Base-by-base conservation (phyloP, 2,329 filamentous ascomycete genomes). In the Cylindrodendrum hubeiense region DNA sequence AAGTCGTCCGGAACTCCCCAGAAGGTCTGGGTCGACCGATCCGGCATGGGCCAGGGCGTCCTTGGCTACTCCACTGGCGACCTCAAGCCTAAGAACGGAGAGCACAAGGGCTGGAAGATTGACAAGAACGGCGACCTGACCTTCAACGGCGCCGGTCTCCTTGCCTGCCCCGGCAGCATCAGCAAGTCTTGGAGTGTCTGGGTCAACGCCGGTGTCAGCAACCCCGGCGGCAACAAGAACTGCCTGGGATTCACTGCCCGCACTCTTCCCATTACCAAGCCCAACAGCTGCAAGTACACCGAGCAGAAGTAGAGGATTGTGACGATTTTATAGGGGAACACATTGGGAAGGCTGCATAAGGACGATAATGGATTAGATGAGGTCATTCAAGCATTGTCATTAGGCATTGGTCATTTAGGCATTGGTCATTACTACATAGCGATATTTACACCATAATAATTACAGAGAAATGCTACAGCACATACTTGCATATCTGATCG, bases 1-100 rank as follows among this genome's bases (percentile, higher is more conserved):
- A 68, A 72, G 26, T 53, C 50, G 2, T 77, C 78, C 22, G 79
- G 76, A 5, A 77, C 68, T 34, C 77, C 78, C 3, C 88, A 90
- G 79, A 77, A 84, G 70, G 63, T 86, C 54, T 89, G 73, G 67
- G 83, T 84, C 43, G 87, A 90, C 75, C 83, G 84, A 47, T 87
- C 85, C 49, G 87, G 86, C 72, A 88, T 89, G 86, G 84, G 86
- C 68, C 84, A 86, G 69, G 88, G 88, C 54, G 77, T 80, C 22
- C 71, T 89, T 44, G 82, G 83, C 44, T 90, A 87, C 79, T 82
- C 82, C 34, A 86, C 82, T 4, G 84, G 83, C 44, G 58, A 70
- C 5, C 33, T 52, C 7, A 61, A 78, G 0, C 80, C 82, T 30
- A 70, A 69, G 34, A 83, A 86, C 73, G 75, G 65, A 26, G 84